phyloP scores from a whole-genome alignment of 768 basidiomycete species.

The Lentinula raphanica region DNA sequence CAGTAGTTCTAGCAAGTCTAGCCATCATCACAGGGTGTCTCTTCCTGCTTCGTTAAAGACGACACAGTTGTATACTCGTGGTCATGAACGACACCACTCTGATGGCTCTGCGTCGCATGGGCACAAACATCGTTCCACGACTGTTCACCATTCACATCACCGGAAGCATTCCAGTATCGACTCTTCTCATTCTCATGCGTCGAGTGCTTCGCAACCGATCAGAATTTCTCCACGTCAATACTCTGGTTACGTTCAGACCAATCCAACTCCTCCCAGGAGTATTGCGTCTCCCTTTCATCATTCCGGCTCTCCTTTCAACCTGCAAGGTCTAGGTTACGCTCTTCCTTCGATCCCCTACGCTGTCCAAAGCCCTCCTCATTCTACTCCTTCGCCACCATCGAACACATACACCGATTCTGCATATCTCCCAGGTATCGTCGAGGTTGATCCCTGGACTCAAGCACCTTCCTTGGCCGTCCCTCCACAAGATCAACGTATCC shows the following conservation, averaged over 20 bases:
- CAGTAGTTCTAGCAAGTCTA: not conserved
- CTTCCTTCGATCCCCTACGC: slow-evolving; percentile 40
- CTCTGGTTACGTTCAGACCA: not conserved
- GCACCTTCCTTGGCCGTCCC: not conserved
- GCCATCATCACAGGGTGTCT: not conserved
- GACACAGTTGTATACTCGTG: not conserved
- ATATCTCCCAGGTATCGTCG: not conserved
- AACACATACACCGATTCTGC: not conserved
- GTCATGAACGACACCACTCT: not conserved
- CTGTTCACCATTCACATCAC: not conserved
- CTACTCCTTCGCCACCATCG: not conserved
- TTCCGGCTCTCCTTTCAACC: not conserved
- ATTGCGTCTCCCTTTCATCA: not conserved
- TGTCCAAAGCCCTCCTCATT: slow-evolving; percentile 11
- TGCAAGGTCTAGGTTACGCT: slow-evolving; percentile 10
- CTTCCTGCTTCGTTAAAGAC: not conserved
- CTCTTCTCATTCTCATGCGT: not conserved
- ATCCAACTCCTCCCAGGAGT: not conserved
- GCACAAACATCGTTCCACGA: not conserved
- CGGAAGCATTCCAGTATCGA: not conserved
- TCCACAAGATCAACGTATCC: not conserved
- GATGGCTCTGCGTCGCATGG: not conserved
- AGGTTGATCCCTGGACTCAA: not conserved
- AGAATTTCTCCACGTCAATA: not conserved
- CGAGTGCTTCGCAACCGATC: not conserved